A percentile compares a stretch with the other conserved stretches of the same genome.
Conservation (phyloP, 305 asterid species). For the Plantago lanceolata region DNA sequence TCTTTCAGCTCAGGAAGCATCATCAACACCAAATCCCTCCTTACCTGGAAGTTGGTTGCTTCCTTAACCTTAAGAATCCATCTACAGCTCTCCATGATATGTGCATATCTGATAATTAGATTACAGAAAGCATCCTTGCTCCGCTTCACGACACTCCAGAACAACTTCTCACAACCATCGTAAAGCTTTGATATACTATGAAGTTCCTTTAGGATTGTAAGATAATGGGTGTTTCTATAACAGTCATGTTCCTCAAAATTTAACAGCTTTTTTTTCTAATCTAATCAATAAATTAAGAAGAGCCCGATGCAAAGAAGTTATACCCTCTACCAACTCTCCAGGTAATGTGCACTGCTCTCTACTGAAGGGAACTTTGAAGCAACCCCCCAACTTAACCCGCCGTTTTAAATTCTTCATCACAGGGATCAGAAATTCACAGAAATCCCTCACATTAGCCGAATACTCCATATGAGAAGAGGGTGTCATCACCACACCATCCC, state of each 20-base stretch:
- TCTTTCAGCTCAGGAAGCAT: constrained; percentile 77
- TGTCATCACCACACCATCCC: constrained; percentile 26
- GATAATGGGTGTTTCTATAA: too few relatives aligned
- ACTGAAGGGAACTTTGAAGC: constrained; percentile 15
- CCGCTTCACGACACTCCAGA: constrained; percentile 53
- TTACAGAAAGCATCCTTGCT: constrained; percentile 53
- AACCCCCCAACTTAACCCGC: constrained; percentile 14
- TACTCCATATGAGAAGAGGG: constrained; percentile 13
- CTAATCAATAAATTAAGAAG: too few relatives aligned
- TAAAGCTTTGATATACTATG: constrained; percentile 53
- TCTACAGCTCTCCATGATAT: constrained; percentile 51
- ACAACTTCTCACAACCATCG: constrained; percentile 44
- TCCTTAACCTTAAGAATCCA: constrained; percentile 83
- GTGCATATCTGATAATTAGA: constrained; percentile 61
- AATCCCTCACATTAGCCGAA: constrained; percentile 41
- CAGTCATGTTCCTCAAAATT: too few relatives aligned
- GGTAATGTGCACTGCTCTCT: neutral
- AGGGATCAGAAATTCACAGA: constrained; percentile 41
- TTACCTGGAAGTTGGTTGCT: constrained; percentile 66
- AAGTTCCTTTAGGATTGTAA: constrained; percentile 56
- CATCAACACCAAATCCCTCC: constrained; percentile 76
- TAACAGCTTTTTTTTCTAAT: neutral
- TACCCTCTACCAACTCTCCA: neutral
- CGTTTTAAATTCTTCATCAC: constrained; percentile 36
- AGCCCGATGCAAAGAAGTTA: too few relatives aligned